Evolutionary conservation across 805 yeast species (phyloP).

Genomic region (Monosporozyma unispora): DNA sequence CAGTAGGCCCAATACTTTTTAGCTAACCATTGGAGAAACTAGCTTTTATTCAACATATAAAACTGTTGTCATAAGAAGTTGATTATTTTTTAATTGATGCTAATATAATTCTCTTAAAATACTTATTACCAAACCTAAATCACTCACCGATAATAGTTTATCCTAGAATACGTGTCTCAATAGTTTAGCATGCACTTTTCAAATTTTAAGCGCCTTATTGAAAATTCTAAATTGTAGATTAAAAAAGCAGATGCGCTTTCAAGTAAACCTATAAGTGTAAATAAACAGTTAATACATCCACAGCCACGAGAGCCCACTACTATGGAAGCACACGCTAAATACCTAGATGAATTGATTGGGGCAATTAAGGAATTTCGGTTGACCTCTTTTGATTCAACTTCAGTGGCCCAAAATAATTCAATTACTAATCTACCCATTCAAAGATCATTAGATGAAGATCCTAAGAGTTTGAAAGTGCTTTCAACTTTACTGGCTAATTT

Average conservation of each 20-base stretch:
- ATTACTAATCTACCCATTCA: conserved; percentile 1
- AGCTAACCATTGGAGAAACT: too few species aligned
- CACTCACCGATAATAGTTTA: too few species aligned
- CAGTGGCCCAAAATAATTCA: not conserved
- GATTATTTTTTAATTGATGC: too few species aligned
- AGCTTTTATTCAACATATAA: too few species aligned
- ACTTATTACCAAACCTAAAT: too few species aligned
- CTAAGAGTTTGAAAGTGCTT: conserved; percentile 17
- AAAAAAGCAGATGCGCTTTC: not conserved
- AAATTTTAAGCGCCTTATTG: not conserved
- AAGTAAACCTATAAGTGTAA: not conserved
- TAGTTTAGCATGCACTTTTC: not conserved
- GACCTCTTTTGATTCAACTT: not conserved
- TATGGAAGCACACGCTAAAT: conserved; percentile 24
- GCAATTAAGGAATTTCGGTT: conserved; percentile 17
- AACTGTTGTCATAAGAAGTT: too few species aligned
- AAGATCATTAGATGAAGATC: conserved; percentile 6
- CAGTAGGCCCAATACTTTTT: too few species aligned
- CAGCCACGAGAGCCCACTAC: not conserved
- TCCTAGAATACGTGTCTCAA: too few species aligned
- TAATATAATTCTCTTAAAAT: too few species aligned
- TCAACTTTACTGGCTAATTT: conserved; percentile 15
- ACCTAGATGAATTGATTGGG: conserved; percentile 23
- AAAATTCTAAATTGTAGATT: not conserved
- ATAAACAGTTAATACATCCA: not conserved